Evolutionary conservation across 2,329 filamentous ascomycete genomes (phyloP).

Genomic region (Aspergillus viridinutans): DNA sequence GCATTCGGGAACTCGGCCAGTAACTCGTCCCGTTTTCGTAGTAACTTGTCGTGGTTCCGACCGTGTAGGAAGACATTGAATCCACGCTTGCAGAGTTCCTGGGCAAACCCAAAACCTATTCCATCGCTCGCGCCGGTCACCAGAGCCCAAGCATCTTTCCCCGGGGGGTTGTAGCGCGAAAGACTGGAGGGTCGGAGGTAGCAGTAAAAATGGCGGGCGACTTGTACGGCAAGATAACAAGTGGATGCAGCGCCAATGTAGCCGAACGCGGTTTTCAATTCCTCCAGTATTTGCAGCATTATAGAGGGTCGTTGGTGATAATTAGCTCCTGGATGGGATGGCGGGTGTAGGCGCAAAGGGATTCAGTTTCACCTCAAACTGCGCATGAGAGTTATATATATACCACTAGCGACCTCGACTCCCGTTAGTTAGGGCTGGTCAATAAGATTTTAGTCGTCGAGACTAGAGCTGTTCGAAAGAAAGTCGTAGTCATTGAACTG

Average conservation of each 20-base stretch:
- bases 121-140: conserved; percentile 55
- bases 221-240: background rate
- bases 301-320: background rate
- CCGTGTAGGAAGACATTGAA: conserved; percentile 59
- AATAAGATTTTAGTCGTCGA: background rate
- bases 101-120: conserved; percentile 50
- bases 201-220: conserved; percentile 1
- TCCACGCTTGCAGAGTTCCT: conserved; percentile 48
- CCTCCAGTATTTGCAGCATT: background rate
- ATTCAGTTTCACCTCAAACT: background rate
- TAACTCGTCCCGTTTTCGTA: conserved; percentile 39
- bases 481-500: background rate
- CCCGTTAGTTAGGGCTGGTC: background rate
- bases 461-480: background rate
- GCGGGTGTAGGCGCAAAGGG: background rate
- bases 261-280: background rate
- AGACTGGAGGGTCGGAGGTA: conserved; percentile 2
- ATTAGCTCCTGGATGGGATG: background rate
- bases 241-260: background rate
- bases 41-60: conserved; percentile 49
- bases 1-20: conserved; percentile 36
- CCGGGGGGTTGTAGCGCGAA: conserved; percentile 2
- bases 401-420: background rate
- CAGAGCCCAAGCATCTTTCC: conserved; percentile 40
- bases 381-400: background rate